Conservation (phyloP, 176 grass and related monocot genomes). For the Triticum timopheevii region DNA sequence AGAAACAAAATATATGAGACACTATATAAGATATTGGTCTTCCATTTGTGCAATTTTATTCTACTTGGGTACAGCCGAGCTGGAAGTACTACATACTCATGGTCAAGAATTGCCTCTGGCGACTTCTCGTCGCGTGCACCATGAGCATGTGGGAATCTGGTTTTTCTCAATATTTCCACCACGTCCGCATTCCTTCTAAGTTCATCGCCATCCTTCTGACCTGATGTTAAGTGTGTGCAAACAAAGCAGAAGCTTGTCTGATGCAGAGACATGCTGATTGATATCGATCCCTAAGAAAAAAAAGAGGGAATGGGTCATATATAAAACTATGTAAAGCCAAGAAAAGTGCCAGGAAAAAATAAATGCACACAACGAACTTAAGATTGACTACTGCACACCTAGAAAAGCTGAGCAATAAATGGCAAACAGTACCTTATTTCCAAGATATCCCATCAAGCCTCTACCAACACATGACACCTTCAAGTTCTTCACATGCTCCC, state of each 20-base stretch:
- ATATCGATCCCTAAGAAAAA: conserved; percentile 78
- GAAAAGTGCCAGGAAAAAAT: neutral
- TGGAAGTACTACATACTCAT: conserved; percentile 58
- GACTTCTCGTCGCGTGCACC: conserved; percentile 61
- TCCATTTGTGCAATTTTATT: neutral
- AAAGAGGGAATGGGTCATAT: neutral
- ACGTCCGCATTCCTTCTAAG: conserved; percentile 88
- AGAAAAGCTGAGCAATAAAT: neutral
- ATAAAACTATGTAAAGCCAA: neutral
- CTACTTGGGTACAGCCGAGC: neutral
- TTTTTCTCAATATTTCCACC: conserved; percentile 82
- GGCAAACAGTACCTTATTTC: conserved; percentile 69
- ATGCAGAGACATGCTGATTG: conserved; percentile 92
- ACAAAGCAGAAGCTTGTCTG: conserved; percentile 97
- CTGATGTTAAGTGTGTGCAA: conserved; percentile 94
- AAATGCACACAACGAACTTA: neutral
- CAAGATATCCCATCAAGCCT: conserved; percentile 96
- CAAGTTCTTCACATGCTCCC: conserved; percentile 83
- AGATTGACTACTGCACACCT: neutral
- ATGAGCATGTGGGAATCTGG: conserved; percentile 78
- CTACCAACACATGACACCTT: conserved; percentile 97
- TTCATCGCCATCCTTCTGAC: conserved; percentile 88
- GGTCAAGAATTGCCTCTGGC: conserved; percentile 82
- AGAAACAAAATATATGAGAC: conserved; percentile 13
- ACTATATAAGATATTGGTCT: neutral